These are phyloP conservation scores for Acer negundo DNA, from an alignment of 345 rosid species.

Conservation along the genomic window DNA sequence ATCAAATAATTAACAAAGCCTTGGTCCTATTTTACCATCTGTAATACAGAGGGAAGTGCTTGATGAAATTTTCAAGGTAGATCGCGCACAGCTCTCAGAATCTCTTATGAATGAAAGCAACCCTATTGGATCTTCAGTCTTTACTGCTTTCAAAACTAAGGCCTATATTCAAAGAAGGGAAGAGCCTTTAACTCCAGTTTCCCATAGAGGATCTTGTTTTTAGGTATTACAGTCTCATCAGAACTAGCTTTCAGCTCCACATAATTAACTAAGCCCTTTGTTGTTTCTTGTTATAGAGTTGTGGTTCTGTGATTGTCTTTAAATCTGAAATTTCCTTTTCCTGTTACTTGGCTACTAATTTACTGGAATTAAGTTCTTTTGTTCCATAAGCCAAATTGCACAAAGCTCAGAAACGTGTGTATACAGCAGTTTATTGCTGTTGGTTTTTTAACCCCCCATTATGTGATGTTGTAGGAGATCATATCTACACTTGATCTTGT, in stretches of 20 bases:
- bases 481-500: constrained; percentile 80
- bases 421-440: neutral
- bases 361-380: neutral
- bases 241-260: neutral
- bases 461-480: constrained; percentile 35
- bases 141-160: constrained; percentile 55
- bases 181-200: constrained; percentile 93
- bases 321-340: neutral
- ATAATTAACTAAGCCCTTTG: neutral
- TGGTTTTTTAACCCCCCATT: neutral
- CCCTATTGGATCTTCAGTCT: constrained; percentile 69
- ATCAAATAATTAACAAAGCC: constrained; percentile 53
- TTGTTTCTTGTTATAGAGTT: neutral
- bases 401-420: neutral
- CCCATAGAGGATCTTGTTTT: constrained; percentile 99
- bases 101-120: constrained; percentile 70
- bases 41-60: constrained; percentile 66
- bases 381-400: neutral
- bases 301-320: neutral
- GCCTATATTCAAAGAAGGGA: constrained; percentile 81
- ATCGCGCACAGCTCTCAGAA: constrained; percentile 88
- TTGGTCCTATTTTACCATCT: constrained; percentile 72
- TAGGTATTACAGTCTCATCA: constrained; percentile 51
- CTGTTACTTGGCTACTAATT: neutral
- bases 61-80: constrained; percentile 74